Evolutionary conservation across 805 yeast species (phyloP), one percentile per base, ranked within the genome.

Genomic region (Danielia reshetovae): DNA sequence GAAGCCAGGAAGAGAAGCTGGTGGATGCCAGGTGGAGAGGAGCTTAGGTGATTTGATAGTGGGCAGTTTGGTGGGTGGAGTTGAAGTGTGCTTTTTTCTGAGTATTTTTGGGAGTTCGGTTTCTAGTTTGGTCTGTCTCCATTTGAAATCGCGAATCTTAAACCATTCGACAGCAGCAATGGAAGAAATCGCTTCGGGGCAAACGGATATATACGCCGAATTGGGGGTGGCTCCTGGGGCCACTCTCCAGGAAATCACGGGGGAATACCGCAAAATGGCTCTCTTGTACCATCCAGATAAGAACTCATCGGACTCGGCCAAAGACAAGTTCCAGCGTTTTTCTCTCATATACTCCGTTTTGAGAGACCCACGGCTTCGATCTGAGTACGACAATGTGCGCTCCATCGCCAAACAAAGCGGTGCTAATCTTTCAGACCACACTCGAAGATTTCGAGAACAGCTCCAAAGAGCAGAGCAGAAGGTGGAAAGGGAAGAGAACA

Each of bases 201-300:
- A 34, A 6, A 42, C 52, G 23, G 62, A 63, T 39, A 57, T 75
- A 32, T 75, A 76, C 52, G 46, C 51, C 12, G 68, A 70, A 18
- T 59, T 81, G 2, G 41, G 72, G 5, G 44, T 70, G 3, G 78
- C 39, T 0, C 49, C 52, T 1, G 40, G 42, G 7, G 60, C 66
- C 8, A 25, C 51, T 5, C 24, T 22, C 3, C 33, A 37, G 3
- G 58, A 52, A 9, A 60, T 67, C 16, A 44, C 55, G 26, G 35
- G 51, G 5, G 54, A 52, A 30, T 67, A 62, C 44, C 50, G 71
- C 24, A 45, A 46, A 25, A 43, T 53, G 37, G 72, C 73, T 1
- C 54, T 67, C 14, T 29, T 40, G 14, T 60, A 49, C 39, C 72
- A 68, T 40, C 72, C 73, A 5, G 73, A 68, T 43, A 68, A 66